Base-by-base conservation (phyloP, 768 basidiomycete species). In the Pilatotrama ljubarskyi region DNA sequence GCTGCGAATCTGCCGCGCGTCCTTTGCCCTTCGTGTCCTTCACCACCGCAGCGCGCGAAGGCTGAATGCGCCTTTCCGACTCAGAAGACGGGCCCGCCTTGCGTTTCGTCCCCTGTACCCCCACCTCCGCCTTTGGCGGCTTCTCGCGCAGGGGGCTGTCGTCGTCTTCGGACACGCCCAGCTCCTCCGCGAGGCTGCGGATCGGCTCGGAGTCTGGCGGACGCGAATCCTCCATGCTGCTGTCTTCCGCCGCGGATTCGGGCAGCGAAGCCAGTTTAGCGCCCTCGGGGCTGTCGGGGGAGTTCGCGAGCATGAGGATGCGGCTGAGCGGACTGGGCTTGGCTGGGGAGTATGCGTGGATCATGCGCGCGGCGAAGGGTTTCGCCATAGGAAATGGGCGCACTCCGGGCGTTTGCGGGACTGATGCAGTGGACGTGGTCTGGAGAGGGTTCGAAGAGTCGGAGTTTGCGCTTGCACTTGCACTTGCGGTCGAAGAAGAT, bases 301-400 rank as follows among this genome's bases (percentile, higher is more conserved):
- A 89, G 61, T 86, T 76, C 3, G 78, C 80, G 42, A 92, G 77
- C 85, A 86, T 83, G 22, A 92, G 78, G 53, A 93, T 91, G 11
- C 90, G 82, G 60, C 88, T 91, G 32, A 93, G 78, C 2, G 91
- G 91, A 62, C 89, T 91, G 0, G 91, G 91, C 70, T 84, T 87
- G 2, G 78, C 86, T 26, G 91, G 91, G 0, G 91, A 92, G 63
- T 93, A 93, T 0, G 90, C 89, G 63, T 93, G 91, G 4, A 82
- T 78, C 86, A 90, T 89, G 55, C 80, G 84, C 54, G 78, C 73
- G 1, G 83, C 86, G 49, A 86, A 75, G 11, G 90, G 88, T 66
- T 89, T 91, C 1, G 88, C 87, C 44, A 87, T 75, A 0, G 88
- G 88, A 74, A 88, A 90, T 1, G 82, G 77, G 25, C 73, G 76